Conservation (phyloP, 306 rosid species). For the Sechiopsis laciniata region DNA sequence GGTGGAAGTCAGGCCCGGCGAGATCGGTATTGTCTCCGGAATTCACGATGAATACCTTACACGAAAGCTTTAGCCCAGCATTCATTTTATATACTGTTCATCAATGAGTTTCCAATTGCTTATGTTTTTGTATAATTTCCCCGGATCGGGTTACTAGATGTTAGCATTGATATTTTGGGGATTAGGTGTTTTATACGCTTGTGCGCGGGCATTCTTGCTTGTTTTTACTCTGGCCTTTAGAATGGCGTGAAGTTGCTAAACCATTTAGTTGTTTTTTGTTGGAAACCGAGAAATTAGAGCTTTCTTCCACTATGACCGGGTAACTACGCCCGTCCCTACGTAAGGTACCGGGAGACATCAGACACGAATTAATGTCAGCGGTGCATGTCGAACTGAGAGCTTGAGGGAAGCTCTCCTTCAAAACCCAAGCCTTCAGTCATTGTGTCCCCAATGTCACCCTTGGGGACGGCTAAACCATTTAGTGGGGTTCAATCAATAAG, state of each 20-base stretch:
- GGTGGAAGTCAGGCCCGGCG: conserved; percentile 62
- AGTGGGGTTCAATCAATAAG: neutral
- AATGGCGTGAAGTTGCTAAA: neutral
- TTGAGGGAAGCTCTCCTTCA: no score
- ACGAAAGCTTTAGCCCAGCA: conserved; percentile 45
- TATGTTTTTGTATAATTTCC: neutral
- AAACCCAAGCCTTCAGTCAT: no score
- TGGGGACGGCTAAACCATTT: no score
- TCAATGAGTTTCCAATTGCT: neutral
- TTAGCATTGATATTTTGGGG: neutral
- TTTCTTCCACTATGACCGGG: no score
- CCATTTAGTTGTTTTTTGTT: no score
- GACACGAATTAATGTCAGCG: no score
- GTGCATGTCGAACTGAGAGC: no score
- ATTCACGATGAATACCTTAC: conserved; percentile 82
- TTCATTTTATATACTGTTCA: neutral
- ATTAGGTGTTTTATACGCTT: neutral
- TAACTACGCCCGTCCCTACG: no score
- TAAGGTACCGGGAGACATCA: no score
- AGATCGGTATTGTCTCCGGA: conserved; percentile 89
- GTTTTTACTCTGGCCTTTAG: neutral
- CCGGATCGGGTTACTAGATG: neutral
- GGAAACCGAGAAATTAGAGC: no score
- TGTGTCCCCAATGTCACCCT: no score
- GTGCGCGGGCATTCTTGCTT: neutral